These are phyloP conservation scores for Rhodotorula toruloides DNA, from an alignment of 768 basidiomycete species.

Conservation along the genomic window DNA sequence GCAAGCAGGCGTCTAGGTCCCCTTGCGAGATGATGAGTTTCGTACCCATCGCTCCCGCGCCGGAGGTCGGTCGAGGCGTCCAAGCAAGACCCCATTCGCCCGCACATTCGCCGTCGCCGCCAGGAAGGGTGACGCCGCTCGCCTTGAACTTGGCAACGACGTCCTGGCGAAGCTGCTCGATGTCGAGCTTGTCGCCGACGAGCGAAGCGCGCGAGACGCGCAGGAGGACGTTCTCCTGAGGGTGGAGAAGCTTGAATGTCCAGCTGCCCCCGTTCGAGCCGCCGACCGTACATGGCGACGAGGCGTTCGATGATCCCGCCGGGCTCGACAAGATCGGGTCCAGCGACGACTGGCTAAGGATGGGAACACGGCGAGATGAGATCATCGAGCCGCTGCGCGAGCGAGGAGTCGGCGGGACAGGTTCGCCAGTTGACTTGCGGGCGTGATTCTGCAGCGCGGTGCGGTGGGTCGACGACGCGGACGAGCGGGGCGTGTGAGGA, in stretches of 20 bases:
- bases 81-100: constrained; percentile 18
- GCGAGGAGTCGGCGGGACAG: background rate
- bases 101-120: background rate
- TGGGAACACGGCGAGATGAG: constrained; percentile 10
- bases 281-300: background rate
- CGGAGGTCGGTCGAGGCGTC: background rate
- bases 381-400: constrained; percentile 24
- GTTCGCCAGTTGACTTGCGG: constrained; percentile 9
- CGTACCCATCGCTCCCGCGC: background rate
- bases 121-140: constrained; percentile 8
- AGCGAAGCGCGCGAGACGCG: constrained; percentile 7
- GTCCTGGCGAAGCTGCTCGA: constrained; percentile 3
- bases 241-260: constrained; percentile 30
- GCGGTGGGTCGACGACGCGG: background rate
- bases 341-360: background rate
- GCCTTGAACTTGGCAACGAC: constrained; percentile 21
- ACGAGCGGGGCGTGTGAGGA: constrained; percentile 6
- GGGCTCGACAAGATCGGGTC: constrained; percentile 11
- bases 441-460: no score
- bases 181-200: background rate
- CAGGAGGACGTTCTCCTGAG: constrained; percentile 25
- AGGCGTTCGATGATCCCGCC: background rate
- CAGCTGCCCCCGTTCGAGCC: background rate
- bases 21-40: constrained; percentile 14
- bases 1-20: constrained; percentile 12